Evolutionary conservation across 2,329 filamentous ascomycete genomes (phyloP).

Genomic region (Pestalotiopsis fici): DNA sequence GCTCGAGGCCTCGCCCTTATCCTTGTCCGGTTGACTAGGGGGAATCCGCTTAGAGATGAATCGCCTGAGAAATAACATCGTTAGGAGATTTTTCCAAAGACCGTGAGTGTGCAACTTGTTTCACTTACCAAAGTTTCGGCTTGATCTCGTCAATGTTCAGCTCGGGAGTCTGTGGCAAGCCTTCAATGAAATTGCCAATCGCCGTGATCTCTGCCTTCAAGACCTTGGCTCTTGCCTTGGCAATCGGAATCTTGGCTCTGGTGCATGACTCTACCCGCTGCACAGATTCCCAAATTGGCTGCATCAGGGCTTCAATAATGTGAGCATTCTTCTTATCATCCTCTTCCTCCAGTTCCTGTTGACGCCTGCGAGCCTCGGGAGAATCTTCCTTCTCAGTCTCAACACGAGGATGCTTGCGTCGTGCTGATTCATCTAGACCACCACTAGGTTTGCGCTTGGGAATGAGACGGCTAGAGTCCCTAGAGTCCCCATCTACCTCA

Average conservation of each 20-base stretch:
- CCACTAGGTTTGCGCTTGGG: slow-evolving; percentile 63
- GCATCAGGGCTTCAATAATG: slow-evolving; percentile 32
- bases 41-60: slow-evolving; percentile 36
- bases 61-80: slow-evolving; percentile 21
- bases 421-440: slow-evolving; percentile 50
- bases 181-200: slow-evolving; percentile 35
- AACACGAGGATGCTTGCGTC: slow-evolving; percentile 52
- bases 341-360: slow-evolving; percentile 38
- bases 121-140: slow-evolving; percentile 33
- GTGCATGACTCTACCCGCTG: slow-evolving; percentile 32
- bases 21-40: slow-evolving; percentile 25
- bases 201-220: slow-evolving; percentile 33
- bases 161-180: slow-evolving; percentile 30
- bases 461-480: slow-evolving; percentile 52
- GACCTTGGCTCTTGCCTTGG: slow-evolving; percentile 33
- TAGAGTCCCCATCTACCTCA: slow-evolving; percentile 52
- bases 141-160: slow-evolving; percentile 30
- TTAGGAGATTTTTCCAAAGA: slow-evolving; percentile 17
- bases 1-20: slow-evolving; percentile 15
- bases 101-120: background rate
- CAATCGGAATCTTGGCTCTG: slow-evolving; percentile 32
- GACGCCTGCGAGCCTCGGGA: slow-evolving; percentile 44
- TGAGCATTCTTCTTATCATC: slow-evolving; percentile 34
- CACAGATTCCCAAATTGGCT: slow-evolving; percentile 32
- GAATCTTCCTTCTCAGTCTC: slow-evolving; percentile 54